Evolutionary conservation across 352 stramenopile genomes (phyloP), one percentile per base, ranked within the genome.

Genomic region (Globisporangium nagaii): DNA sequence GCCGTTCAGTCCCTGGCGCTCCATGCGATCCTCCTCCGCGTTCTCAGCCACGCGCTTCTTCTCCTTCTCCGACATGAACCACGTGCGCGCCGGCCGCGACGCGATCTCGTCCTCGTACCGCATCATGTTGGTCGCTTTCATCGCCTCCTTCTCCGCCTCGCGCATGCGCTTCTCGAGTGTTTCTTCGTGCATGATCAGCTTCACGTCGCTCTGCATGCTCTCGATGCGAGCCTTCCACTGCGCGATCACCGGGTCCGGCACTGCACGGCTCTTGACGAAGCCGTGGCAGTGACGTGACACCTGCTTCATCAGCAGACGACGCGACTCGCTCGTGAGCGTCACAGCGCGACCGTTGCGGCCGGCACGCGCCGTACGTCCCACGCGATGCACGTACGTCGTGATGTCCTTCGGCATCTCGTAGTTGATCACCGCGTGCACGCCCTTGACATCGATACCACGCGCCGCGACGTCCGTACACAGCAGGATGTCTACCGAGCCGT

Each of bases 391-490:
- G 67, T 99, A 99, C 1, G 94, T 99, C 34, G 92, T 96, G 12
- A 98, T 84, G 57, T 98, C 87, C 64, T 97, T 95, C 1, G 98
- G 97, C 96, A 99, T 99, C 68, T 99, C 97, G 76, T 98, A 99
- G 78, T 99, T 99, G 68, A 99, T 98, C 4, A 99, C 97, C 19
- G 93, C 93, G 60, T 99, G 79, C 11, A 99, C 96, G 30, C 92
- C 92, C 56, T 94, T 80, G 56, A 99, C 96, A 75, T 99, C 97
- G 35, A 99, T 91, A 58, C 98, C 97, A 70, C 97, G 90, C 7
- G 96, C 97, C n/a, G 97, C 97, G 41, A 99, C 83, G 65, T 99
- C 97, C 2, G 97, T 99, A 68, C 93, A 97, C 32, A 99, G 73
- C 57, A 99, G 73, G 51, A 99, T 82, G 60, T 98, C 92, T 4